Base-by-base conservation (phyloP, 2,329 filamentous ascomycete species). In the Aspergillus chevalieri region DNA sequence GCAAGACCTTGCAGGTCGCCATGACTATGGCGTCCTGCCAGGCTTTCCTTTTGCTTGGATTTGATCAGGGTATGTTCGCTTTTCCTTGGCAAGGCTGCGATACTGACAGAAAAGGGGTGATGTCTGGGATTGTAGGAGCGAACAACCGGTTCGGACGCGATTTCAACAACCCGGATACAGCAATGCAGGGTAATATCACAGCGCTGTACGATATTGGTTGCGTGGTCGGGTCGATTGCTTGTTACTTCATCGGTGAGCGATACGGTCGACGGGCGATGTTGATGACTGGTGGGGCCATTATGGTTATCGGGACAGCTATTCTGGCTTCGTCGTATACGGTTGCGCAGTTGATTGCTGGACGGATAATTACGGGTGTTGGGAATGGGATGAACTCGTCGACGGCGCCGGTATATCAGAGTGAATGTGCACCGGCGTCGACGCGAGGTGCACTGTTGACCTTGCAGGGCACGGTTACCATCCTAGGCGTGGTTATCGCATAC, bases 271-370 rank as follows among this genome's bases (percentile, higher is more conserved):
- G 67, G 47, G 65, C 56, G 0, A 71, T 72, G 60, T 67, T 76
- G 8, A 65, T 76, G 47, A 49, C 65, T 0, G 74, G 72, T 3
- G 70, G 69, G 0, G 47, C 60, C 2, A 69, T 74, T 46, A 62
- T 62, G 57, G 43, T 68, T 30, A 62, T 68, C 38, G 63, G 59
- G 0, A 57, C 63, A 1, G 60, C 59, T 10, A 63, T 70, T n/a
- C 61, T 67, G 2, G 58, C 60, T 2, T 65, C 69, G 0, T 70
- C 74, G 0, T 68, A 63, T 22, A 68, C 65, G 0, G 54, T 76
- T 0, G 65, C 65, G 0, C 74, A 77, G 50, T 61, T 78, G 42
- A 73, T 78, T n/a, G 66, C 70, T 17, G 76, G 74, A 0, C 62
- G 75, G 7, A 73, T 77, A 47, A 63, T 77, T 14, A 75, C 74